Conservation (phyloP, 2,329 filamentous ascomycete genomes). For the Colletotrichum godetiae region DNA sequence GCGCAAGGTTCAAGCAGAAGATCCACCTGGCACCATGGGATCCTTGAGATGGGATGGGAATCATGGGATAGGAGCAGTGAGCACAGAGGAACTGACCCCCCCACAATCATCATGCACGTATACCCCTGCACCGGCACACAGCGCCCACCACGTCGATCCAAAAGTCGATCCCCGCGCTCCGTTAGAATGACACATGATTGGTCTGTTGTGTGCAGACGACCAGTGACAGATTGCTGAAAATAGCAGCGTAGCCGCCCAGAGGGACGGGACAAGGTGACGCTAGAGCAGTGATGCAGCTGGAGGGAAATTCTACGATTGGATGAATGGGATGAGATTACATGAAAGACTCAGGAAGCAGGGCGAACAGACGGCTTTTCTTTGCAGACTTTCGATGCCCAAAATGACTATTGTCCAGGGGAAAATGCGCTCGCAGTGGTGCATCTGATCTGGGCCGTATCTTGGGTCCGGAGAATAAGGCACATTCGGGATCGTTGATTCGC, state of each 20-base stretch:
- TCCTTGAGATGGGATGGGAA: too few species aligned
- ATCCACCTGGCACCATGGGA: too few species aligned
- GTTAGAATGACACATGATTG: not conserved
- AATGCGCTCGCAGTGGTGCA: not conserved
- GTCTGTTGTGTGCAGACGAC: not conserved
- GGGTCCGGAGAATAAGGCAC: not conserved
- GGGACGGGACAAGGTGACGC: not conserved
- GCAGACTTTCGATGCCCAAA: too few species aligned
- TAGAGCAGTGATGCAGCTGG: constrained; percentile 7
- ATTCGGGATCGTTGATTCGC: not conserved
- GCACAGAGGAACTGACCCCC: not conserved
- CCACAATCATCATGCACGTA: constrained; percentile 16
- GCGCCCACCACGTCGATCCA: constrained; percentile 19
- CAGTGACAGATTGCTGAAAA: constrained; percentile 23
- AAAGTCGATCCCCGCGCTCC: constrained; percentile 6
- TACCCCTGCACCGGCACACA: constrained; percentile 19
- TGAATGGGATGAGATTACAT: too few species aligned
- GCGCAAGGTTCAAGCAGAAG: not conserved
- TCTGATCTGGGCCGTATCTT: not conserved
- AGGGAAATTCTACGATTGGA: constrained; percentile 31
- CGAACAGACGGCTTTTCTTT: too few species aligned
- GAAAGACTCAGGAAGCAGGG: too few species aligned
- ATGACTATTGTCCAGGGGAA: not conserved
- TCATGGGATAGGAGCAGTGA: not conserved
- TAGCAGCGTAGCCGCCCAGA: constrained; percentile 32